phyloP scores from a whole-genome alignment of 768 basidiomycete genomes.

The Nidula microcarpa region DNA sequence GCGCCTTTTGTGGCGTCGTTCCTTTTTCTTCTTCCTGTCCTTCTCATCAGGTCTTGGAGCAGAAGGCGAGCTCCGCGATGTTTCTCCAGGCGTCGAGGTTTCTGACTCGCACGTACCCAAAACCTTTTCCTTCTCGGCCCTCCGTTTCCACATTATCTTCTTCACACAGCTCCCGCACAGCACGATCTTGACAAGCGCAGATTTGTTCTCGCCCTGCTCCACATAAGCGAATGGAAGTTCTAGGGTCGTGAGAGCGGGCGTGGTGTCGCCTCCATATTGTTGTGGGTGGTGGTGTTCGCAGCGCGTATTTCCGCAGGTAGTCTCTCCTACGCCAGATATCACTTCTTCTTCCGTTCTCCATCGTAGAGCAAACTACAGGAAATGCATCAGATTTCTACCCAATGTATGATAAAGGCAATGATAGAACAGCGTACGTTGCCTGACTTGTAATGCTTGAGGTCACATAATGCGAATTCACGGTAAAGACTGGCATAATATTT shows the following conservation, averaged over 20 bases:
- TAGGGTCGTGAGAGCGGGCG: constrained; percentile 58
- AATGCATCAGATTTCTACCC: too few relatives aligned
- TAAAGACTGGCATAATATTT: constrained; percentile 90
- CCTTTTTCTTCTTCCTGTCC: constrained; percentile 1
- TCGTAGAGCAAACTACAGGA: constrained; percentile 73
- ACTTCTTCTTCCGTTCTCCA: constrained; percentile 96
- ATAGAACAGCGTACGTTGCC: constrained; percentile 59
- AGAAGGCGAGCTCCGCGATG: neutral
- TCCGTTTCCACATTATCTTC: constrained; percentile 86
- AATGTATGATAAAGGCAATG: neutral
- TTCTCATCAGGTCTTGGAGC: neutral
- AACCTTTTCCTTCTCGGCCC: constrained; percentile 50
- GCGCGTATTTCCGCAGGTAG: constrained; percentile 86
- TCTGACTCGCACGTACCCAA: neutral
- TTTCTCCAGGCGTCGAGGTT: neutral
- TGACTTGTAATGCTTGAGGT: constrained; percentile 94
- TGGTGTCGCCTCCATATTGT: neutral
- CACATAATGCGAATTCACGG: constrained; percentile 89
- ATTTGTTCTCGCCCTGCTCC: constrained; percentile 72
- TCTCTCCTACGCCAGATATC: constrained; percentile 78
- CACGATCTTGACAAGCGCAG: constrained; percentile 88
- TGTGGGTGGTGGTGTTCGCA: constrained; percentile 61
- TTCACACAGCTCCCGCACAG: constrained; percentile 74
- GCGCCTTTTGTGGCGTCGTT: constrained; percentile 2
- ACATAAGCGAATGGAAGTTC: constrained; percentile 90